Evolutionary conservation across 2,329 filamentous ascomycete species (phyloP), one percentile per base, ranked within the genome.

Genomic region (Chaetomium olivaceum): DNA sequence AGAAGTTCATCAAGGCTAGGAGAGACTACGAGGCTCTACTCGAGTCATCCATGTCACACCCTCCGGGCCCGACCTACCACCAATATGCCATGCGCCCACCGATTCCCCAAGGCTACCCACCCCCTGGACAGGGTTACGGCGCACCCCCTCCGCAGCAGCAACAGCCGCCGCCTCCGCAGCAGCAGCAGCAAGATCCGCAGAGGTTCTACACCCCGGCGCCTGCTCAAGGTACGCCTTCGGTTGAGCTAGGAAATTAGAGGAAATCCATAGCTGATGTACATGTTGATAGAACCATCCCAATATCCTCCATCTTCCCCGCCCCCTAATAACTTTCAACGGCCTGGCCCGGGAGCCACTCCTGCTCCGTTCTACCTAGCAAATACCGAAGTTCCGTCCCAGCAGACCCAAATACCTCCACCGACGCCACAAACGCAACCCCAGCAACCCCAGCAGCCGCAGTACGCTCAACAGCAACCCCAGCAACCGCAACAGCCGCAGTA

Each of bases 1-100:
- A 99, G 78, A 98, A 98, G 80, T 99, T 99, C 78, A 98, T 99
- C 83, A 99, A 99, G 79, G 95, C 95, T 55, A 89, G 95, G 70
- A 87, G 94, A 73, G 95, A 99, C 79, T 99, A 99, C 76, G 95
- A 99, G 79, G 89, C 91, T 33, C 84, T 99, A n/a, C 83, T 99
- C 23, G 95, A 99, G 78, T 91, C 92, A 21, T 98, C 94, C 63
- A 98, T 99, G 94, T 89, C 93, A 1, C 94, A 97, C 71, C 91
- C 93, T n/a, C 88, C 91, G 61, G 90, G 91, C 74, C 87, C 89
- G 56, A 87, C 84, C 70, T 95, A 94, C 75, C 89, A 91, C 72
- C 88, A 91, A 71, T 88, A 88, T 69, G 80, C 81, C 52, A 81
- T 87, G 78, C 81, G 84, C 36, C 84, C 84, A 14, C 79, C 75